phyloP scores from a whole-genome alignment of 192 early-diverging fungal species.

The Coemansia sp. region DNA sequence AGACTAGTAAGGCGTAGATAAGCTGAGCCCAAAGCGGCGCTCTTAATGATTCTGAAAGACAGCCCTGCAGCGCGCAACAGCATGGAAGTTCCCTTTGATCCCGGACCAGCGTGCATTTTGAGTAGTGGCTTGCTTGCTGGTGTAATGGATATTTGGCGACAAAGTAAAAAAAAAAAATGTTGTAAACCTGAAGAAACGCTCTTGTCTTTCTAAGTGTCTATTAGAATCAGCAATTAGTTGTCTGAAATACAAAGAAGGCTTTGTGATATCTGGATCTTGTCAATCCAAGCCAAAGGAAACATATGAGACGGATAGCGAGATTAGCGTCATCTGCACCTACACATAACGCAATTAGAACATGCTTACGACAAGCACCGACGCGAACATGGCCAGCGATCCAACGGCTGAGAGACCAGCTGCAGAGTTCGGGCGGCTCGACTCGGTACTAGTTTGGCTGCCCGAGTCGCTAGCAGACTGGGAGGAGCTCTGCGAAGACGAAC shows the following conservation, averaged over 20 bases:
- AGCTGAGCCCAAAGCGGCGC: slow-evolving; percentile 6
- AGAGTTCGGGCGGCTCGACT: slow-evolving; percentile 13
- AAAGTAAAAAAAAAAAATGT: neutral
- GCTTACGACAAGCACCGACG: slow-evolving; percentile 7
- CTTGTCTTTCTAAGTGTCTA: too few species aligned
- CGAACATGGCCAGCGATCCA: slow-evolving; percentile 13
- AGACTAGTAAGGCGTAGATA: slow-evolving; percentile 1
- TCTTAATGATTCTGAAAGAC: slow-evolving; percentile 28
- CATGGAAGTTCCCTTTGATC: neutral
- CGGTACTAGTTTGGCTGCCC: slow-evolving; percentile 11
- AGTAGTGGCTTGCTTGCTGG: neutral
- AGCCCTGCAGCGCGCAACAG: slow-evolving; percentile 6
- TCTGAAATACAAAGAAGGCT: neutral
- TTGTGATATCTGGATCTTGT: neutral
- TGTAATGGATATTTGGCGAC: neutral
- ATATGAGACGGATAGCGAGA: too few species aligned
- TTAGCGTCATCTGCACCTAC: neutral
- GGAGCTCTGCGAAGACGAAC: slow-evolving; percentile 2
- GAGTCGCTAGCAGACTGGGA: slow-evolving; percentile 17
- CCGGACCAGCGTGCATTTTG: neutral
- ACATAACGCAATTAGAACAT: neutral
- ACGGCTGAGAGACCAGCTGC: slow-evolving; percentile 2
- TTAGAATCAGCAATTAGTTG: neutral
- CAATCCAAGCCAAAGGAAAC: neutral
- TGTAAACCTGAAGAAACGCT: too few species aligned